Percentiles rank a stretch among this genome's conserved stretches.
phyloP scores from a whole-genome alignment of 495 filamentous ascomycete species.

The Neurospora sp. region DNA sequence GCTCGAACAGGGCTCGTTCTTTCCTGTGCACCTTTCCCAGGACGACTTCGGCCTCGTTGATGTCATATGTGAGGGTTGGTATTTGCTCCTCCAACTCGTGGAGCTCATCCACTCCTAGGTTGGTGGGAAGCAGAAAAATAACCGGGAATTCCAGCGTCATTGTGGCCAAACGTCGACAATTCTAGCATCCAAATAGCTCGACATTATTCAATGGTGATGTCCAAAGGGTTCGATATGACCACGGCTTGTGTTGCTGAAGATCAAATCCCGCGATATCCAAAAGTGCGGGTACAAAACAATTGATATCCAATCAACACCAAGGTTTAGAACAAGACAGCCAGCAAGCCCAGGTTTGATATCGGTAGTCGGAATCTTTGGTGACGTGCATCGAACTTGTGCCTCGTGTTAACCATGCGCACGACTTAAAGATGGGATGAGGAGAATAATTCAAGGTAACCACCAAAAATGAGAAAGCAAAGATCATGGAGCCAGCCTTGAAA shows the following conservation, averaged over 20 bases:
- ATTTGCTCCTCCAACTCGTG: constrained; percentile 56
- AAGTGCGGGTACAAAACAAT: background rate
- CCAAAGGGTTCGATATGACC: background rate
- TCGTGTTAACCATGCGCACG: background rate
- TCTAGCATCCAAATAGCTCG: background rate
- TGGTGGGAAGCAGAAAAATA: constrained; percentile 64
- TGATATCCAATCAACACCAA: background rate
- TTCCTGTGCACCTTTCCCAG: constrained; percentile 60
- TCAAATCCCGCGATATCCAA: background rate
- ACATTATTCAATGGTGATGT: background rate
- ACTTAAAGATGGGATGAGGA: background rate
- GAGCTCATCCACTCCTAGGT: constrained; percentile 51
- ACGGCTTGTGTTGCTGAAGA: background rate
- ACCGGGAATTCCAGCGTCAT: constrained; percentile 45
- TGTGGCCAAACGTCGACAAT: background rate
- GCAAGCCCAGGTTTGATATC: background rate
- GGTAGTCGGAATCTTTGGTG: background rate
- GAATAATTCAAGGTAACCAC: background rate
- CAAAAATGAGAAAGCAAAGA: background rate
- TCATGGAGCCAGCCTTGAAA: background rate
- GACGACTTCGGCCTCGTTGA: constrained; percentile 60
- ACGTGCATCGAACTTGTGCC: background rate
- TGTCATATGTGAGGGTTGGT: constrained; percentile 56
- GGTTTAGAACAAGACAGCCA: background rate
- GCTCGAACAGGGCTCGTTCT: constrained; percentile 64